Conservation (phyloP, 1,139 yeast species). For the Debaryomyces udenii region DNA sequence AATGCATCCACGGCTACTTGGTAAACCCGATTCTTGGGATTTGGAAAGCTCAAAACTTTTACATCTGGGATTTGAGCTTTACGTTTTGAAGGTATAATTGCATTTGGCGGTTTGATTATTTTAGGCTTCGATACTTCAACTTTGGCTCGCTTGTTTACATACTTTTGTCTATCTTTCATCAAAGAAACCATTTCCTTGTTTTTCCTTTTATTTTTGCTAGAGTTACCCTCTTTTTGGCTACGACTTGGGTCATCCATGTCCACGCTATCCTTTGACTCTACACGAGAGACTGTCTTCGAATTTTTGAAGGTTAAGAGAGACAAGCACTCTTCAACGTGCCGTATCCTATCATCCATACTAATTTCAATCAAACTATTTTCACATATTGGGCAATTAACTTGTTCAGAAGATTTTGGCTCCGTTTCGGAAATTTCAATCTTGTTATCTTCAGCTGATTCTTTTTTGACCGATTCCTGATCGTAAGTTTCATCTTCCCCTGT, state of each 20-base stretch:
- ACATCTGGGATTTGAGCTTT: constrained; percentile 56
- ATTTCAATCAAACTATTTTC: constrained; percentile 33
- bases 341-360: constrained; percentile 45
- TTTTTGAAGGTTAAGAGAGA: constrained; percentile 15
- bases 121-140: constrained; percentile 14
- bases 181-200: constrained; percentile 8
- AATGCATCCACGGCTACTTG: constrained; percentile 71
- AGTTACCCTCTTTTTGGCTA: not conserved
- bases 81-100: constrained; percentile 22
- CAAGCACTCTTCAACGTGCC: constrained; percentile 64
- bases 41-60: constrained; percentile 53
- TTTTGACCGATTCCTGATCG: constrained; percentile 12
- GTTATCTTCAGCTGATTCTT: constrained; percentile 9
- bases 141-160: constrained; percentile 23
- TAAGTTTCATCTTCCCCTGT: constrained; percentile 13
- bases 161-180: constrained; percentile 11
- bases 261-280: constrained; percentile 13
- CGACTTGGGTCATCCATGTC: not conserved
- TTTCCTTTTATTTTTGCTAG: constrained; percentile 7
- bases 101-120: constrained; percentile 28
- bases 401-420: constrained; percentile 8
- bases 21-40: constrained; percentile 21
- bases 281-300: constrained; percentile 15
- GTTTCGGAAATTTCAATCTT: constrained; percentile 1
- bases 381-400: constrained; percentile 55